Evolutionary conservation across 1,284 basidiomycete species (phyloP).

Genomic region (Leccinum subatratum): DNA sequence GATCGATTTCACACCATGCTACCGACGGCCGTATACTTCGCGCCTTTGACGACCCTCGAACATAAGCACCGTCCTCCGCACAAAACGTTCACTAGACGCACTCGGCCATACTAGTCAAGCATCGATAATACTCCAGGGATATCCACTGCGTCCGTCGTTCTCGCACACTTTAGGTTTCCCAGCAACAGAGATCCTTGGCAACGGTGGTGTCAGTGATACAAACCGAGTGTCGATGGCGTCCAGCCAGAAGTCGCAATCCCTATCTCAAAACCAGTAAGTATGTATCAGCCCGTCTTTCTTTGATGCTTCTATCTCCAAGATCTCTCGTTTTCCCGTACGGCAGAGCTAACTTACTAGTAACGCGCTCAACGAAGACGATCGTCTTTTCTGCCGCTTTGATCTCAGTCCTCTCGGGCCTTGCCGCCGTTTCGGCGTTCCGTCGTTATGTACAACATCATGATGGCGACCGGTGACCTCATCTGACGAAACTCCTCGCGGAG

Average conservation of each 20-base stretch:
- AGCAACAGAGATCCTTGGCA: not conserved
- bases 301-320: not conserved
- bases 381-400: not conserved
- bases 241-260: not conserved
- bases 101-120: not conserved
- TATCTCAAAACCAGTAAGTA: not conserved
- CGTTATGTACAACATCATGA: not conserved
- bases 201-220: not conserved
- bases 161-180: conserved; percentile 3
- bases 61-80: conserved; percentile 1
- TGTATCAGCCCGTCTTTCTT: not conserved
- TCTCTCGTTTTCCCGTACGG: not conserved
- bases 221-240: not conserved
- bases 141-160: conserved; percentile 4
- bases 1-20: conserved; percentile 4
- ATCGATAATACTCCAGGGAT: conserved; percentile 6
- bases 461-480: not conserved
- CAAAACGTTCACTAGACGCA: not conserved
- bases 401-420: not conserved
- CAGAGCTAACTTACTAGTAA: not conserved
- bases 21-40: not conserved
- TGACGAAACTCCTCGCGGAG: not conserved
- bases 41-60: conserved; percentile 4
- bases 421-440: not conserved
- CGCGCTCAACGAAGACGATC: not conserved